Evolutionary conservation across 139 green algal species (phyloP), one percentile per base, ranked within the genome.

Genomic region (Asterochloris sp.): DNA sequence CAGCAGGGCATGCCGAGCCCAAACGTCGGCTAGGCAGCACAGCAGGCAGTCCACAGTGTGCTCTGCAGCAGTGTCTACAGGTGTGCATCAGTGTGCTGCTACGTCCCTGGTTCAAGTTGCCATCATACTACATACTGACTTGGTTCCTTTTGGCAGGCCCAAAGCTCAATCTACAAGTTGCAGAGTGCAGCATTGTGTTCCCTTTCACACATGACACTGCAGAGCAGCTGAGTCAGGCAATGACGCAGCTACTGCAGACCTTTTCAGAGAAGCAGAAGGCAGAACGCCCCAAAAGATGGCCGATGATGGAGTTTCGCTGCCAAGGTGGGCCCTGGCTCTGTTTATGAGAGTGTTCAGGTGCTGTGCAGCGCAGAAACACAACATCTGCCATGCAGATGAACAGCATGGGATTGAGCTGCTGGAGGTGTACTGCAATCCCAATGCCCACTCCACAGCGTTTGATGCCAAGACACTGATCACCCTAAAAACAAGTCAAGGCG

Each of bases 391-490:
- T 71, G 66, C 66, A 71, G 17, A 71, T 71, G 66, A 71, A 29
- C 38, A 62, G 0, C 67, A 76, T 8, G 87, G 87, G 47, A 1
- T 92, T 0, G 71, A 85, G 62, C 79, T 69, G 29, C 76, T 95
- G 16, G 84, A 95, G 83, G 69, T 96, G 16, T 91, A 95, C 29
- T 97, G 93, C 91, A 97, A 97, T 84, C 93, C 93, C 66, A 97
- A 97, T 78, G 90, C 89, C 0, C 83, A 92, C 82, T 84, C 85
- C 24, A 93, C 87, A 10, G 91, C 90, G 0, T 96, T 97, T 80
- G 93, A 96, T 29, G 93, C 93, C 29, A 92, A 92, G 75, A 83
- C 93, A 16, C 74, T 96, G 28, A 73, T 97, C 47, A 93, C 87
- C 0, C 14, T 96, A n/a, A 54, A 82, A 62, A 83, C 80, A 11